These are phyloP conservation scores for Hydrangea macrophylla DNA, from an alignment of 148 eudicot genomes.

Conservation along the genomic window DNA sequence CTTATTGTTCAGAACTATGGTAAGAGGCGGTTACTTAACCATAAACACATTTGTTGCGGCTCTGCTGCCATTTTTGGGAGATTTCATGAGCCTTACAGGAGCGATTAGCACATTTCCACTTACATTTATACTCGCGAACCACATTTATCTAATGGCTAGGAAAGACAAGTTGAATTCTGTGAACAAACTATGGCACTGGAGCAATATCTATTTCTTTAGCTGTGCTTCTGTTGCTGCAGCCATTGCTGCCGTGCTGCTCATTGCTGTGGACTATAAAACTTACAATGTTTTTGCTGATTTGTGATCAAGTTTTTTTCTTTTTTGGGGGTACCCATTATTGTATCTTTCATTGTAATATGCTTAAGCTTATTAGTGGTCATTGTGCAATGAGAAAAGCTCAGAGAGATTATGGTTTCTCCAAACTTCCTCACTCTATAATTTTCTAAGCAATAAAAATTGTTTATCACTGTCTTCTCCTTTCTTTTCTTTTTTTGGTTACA, in stretches of 20 bases:
- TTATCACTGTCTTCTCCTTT: too few species aligned
- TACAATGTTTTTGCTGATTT: conserved; percentile 80
- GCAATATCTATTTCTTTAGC: conserved; percentile 65
- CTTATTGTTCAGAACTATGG: conserved; percentile 56
- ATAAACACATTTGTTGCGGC: conserved; percentile 76
- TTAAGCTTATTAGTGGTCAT: too few species aligned
- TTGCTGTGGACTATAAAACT: conserved; percentile 59
- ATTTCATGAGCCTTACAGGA: conserved; percentile 95
- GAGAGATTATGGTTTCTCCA: too few species aligned
- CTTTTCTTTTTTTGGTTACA: too few species aligned
- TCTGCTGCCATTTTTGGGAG: conserved; percentile 80
- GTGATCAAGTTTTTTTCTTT: conserved; percentile 10
- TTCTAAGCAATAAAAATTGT: too few species aligned
- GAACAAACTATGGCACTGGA: conserved; percentile 90
- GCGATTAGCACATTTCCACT: conserved; percentile 92
- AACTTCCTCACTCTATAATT: too few species aligned
- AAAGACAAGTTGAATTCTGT: conserved; percentile 35
- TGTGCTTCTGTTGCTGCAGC: conserved; percentile 61
- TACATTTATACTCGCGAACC: conserved; percentile 88
- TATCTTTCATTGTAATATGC: too few species aligned
- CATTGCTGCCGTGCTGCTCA: conserved; percentile 72
- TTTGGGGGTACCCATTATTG: too few species aligned
- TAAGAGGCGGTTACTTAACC: conserved; percentile 78
- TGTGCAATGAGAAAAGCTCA: too few species aligned
- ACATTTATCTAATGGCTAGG: conserved; percentile 83